phyloP scores from a whole-genome alignment of 2,329 filamentous ascomycete genomes.

The Ceratocystis harringtonii region DNA sequence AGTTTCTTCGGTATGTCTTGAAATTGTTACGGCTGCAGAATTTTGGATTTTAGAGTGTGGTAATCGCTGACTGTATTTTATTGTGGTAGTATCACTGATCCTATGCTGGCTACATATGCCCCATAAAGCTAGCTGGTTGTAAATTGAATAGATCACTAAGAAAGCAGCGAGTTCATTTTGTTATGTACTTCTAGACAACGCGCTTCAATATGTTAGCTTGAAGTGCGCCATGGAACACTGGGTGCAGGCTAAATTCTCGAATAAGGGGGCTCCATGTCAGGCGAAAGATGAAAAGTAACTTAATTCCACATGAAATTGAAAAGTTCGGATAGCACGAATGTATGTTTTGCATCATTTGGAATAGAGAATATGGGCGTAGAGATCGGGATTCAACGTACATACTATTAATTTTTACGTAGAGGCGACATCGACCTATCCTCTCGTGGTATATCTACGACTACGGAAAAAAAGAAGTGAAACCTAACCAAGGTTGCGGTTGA shows the following conservation, averaged over 20 bases:
- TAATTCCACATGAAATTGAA: constrained; percentile 15
- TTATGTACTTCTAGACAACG: constrained; percentile 12
- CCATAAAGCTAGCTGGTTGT: not conserved
- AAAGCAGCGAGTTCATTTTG: constrained; percentile 20
- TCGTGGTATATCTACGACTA: not conserved
- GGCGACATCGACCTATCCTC: not conserved
- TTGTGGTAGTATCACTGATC: constrained; percentile 14
- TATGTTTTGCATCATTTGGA: constrained; percentile 16
- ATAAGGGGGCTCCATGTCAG: constrained; percentile 9
- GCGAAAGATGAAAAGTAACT: constrained; percentile 17
- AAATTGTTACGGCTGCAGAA: not conserved
- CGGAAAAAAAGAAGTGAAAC: not conserved
- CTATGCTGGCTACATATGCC: constrained; percentile 36
- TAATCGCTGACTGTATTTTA: not conserved
- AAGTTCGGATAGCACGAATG: constrained; percentile 16
- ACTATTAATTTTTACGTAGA: constrained; percentile 3
- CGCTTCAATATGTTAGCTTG: not conserved
- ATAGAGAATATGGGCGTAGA: not conserved
- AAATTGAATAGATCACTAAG: not conserved
- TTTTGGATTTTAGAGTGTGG: too few species aligned
- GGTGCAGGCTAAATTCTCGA: not conserved
- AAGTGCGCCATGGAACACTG: too few species aligned
- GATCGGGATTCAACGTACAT: constrained; percentile 8
- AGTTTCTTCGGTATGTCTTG: constrained; percentile 48
- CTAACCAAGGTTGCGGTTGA: too few species aligned